Evolutionary conservation across 176 grass and related monocot genomes (phyloP), one percentile per base, ranked within the genome.

Genomic region (Stipa capillata): DNA sequence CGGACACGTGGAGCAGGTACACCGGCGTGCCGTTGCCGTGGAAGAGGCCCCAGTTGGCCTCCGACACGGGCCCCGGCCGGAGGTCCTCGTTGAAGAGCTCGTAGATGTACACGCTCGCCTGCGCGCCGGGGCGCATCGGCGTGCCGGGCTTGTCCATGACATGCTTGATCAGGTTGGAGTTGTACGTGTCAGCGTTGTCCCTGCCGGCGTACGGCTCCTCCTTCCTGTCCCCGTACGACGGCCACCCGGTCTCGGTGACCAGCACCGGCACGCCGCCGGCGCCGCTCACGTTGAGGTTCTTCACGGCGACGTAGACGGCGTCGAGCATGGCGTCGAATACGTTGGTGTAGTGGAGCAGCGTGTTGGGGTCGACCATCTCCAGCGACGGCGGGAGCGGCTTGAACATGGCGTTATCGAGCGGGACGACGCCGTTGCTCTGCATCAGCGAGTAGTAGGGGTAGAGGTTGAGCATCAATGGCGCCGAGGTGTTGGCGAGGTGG

Each of bases 21-120:
- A 82, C 90, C 16, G 92, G 92, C 25, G 92, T 99, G 27, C 96
- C 88, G 72, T 99, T 99, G 15, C 96, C 96, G 74, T 95, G 87
- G 86, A 99, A 99, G n/a, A 99, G 74, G 1, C 96, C 96, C 92
- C 92, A 99, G 69, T 87, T 93, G 0, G 86, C 90, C 92, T 99
- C 96, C 32, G 96, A 99, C 53, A 89, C 65, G 23, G 90, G 92
- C 5, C 96, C 96, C 15, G 90, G 90, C 0, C 81, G 82, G 80
- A 99, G 87, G 73, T 99, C 96, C 86, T 99, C 96, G 78, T 99
- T 83, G 85, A 99, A 99, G 24, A 99, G 83, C 90, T 99, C 96
- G 69, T 99, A 99, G 78, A 99, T 89, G 80, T 92, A 99, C 0
- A 81, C 85, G 87, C 86, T 91, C 0, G 90, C 60, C 50, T 94